Evolutionary conservation across 148 eudicot genomes (phyloP).

Genomic region (Beta vulgaris): DNA sequence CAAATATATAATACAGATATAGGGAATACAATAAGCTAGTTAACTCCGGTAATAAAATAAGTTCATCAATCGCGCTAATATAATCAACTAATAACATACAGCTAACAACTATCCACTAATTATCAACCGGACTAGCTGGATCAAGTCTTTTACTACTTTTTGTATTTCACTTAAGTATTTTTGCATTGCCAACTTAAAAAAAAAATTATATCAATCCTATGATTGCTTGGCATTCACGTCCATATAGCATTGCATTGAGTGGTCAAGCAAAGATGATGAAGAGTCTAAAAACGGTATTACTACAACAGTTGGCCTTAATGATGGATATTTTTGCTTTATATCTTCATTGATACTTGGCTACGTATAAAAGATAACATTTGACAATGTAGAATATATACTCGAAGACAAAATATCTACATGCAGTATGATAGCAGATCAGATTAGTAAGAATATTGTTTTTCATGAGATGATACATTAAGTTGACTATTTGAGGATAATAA

Average conservation of each 20-base stretch:
- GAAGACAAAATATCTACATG: slow-evolving; percentile 19
- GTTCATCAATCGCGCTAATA: too few species aligned
- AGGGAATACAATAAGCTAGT: too few species aligned
- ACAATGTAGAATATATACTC: background rate
- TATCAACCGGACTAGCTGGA: too few species aligned
- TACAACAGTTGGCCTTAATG: slow-evolving; percentile 22
- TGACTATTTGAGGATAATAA: slow-evolving; percentile 25
- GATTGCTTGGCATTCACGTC: slow-evolving; percentile 20
- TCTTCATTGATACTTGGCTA: background rate
- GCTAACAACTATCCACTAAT: too few species aligned
- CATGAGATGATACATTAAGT: slow-evolving; percentile 15
- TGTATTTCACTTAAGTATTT: too few species aligned
- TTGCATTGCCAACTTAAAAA: background rate
- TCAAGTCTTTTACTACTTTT: too few species aligned
- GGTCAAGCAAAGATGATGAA: slow-evolving; percentile 31
- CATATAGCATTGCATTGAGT: slow-evolving; percentile 20
- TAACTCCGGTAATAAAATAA: too few species aligned
- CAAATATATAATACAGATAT: too few species aligned
- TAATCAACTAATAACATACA: too few species aligned
- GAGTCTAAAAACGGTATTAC: slow-evolving; percentile 12
- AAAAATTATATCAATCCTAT: slow-evolving; percentile 12
- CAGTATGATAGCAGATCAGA: slow-evolving; percentile 22
- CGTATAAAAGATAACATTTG: background rate
- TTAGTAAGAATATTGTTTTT: too few species aligned
- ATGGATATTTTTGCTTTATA: slow-evolving; percentile 3